Base-by-base conservation (phyloP, 1,284 basidiomycete species). In the Neonothopanus nambi region DNA sequence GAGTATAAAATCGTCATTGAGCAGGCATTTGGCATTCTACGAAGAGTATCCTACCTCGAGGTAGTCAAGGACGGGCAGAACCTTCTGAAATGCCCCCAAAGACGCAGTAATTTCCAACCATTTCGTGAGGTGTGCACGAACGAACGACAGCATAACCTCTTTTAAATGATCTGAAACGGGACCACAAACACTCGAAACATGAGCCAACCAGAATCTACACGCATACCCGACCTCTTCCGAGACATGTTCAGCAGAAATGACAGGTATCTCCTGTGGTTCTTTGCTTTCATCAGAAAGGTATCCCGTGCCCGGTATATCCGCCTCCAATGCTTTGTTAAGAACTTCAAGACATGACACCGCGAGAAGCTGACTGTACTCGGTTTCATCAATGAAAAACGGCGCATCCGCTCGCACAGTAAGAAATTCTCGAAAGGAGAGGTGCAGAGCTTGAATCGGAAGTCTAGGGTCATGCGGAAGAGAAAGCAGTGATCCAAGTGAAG, bases 381-480 rank as follows among this genome's bases (percentile, higher is more conserved):
- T 44, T 28, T 57, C 46, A 23, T 49, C 28, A 26, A 57, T 24
- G n/a, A 48, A 39, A 33, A 39, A 30, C 3, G 48, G 48, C 26
- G 26, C 12, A 33, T 18, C 18, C 3, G 55, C 59, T 12, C 52
- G 55, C 24, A n/a, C 17, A 12, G 62, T 61, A 11, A 63, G 11
- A 41, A 57, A 62, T 15, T 63, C 62, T 17, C 52, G 57, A 8
- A 63, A 58, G 5, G 61, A 63, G 3, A 56, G 52, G 40, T 62
- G 61, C 9, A 62, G 39, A 26, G 58, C 17, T 18, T 45, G 51
- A 12, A 61, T 35, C 3, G 57, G 56, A 30, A 37, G 33, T 3
- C 48, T 26, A 4, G 36, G 13, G 21, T 51, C 46, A 21, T 30
- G 7, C 17, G 51, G 33, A 15, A 52, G 48, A 33, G 43, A 48